Evolutionary conservation across 2,329 filamentous ascomycete species (phyloP), one percentile per base, ranked within the genome.

Genomic region (Scolecobasidium constrictum): DNA sequence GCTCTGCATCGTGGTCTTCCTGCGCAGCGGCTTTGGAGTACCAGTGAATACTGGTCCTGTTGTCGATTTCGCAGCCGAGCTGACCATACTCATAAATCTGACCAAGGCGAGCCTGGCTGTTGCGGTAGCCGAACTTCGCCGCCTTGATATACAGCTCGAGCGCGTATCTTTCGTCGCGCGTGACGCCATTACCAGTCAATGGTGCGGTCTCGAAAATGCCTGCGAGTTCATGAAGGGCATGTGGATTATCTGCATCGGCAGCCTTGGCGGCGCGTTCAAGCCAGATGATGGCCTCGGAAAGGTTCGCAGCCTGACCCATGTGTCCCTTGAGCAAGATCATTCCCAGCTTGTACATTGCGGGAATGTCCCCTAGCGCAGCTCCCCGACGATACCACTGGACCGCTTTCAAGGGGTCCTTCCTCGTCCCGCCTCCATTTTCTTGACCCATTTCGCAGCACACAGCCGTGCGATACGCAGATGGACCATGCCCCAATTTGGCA

Each of bases 381-480:
- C 92, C 87, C 35, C 88, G 83, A 59, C 90, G 87, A 63, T 98
- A 98, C 92, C 92, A 98, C 60, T 96, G 90, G 16, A 96, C 88
- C 1, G 92, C 90, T 64, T 96, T 96, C 50, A 90, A 65, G 1
- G 86, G 86, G 56, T 98, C 92, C 53, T 83, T 84, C 46, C 86
- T 79, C 1, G 92, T 96, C 18, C 92, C 92, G 41, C 92, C 92
- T 21, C 88, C 90, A 53, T 94, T 88, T 57, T 96, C 90, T 44
- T 87, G 79, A 3, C 92, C 92, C 53, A 98, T 86, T 60, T 98
- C 92, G 57, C 92, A 96, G 66, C 92, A 98, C 0, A 98, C 90
- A 1, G 92, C 92, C 19, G 92, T 94, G 43, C 92, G 78, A 60
- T 96, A 98, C 0, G 92, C 92, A 20, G 86, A 85, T 42, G 83